Base-by-base conservation (phyloP, 768 basidiomycete genomes). In the Suillus subalutaceus region DNA sequence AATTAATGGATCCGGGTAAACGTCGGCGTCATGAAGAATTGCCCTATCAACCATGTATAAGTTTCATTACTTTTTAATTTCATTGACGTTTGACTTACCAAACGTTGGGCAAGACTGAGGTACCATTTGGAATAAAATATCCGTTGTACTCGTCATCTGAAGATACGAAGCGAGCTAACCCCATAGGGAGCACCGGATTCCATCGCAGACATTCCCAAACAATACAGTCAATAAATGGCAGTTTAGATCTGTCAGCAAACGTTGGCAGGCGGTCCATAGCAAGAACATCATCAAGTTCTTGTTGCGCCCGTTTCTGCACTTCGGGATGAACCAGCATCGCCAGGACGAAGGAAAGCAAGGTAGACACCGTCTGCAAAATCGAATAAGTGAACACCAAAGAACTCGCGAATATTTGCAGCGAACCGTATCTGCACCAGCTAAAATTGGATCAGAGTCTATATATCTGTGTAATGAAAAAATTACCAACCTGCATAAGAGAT, bases 251-350 rank as follows among this genome's bases (percentile, higher is more conserved):
- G 62, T 75, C 83, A 15, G 71, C 69, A 63, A 83, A 80, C 5
- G 71, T 72, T 12, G 86, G 88, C 38, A 88, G 77, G 57, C 85
- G 81, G 58, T 79, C 73, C 62, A 68, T 66, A 53, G 83, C 83
- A 66, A 83, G 74, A 8, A 84, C 79, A 57, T 67, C 68, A 72
- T 88, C 86, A 48, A 89, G 74, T 72, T 89, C 85, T 55, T 75
- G 75, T 68, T 88, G 88, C 10, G 79, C 81, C 71, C 80, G 82
- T 67, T 73, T 75, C 62, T 84, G 80, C 20, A 85, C 80, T 4
- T 83, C 75, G 20, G 88, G 87, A 71, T 86, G 72, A 38, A 83
- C 77, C 56, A 84, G 76, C 85, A 88, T 86, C 5, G 86, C 83
- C 13, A 87, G 80, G 32, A 86, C 67, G 70, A 88, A 87, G 4